Evolutionary conservation across 1,284 basidiomycete genomes (phyloP).

Genomic region (Volvariella volvacea): DNA sequence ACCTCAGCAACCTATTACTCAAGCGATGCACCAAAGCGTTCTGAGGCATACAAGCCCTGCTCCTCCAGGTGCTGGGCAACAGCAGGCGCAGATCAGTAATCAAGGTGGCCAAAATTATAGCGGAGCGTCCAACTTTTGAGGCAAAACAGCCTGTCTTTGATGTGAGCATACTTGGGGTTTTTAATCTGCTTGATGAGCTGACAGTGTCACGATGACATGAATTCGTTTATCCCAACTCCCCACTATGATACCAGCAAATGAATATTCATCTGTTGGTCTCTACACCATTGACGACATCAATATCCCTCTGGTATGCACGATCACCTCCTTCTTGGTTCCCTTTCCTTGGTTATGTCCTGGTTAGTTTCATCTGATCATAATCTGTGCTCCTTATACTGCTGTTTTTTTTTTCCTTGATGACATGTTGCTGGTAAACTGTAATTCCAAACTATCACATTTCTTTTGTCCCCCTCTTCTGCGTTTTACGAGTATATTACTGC

Average conservation of each 20-base stretch:
- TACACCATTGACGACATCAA: constrained; percentile 8
- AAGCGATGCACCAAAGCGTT: constrained; percentile 74
- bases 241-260: no score
- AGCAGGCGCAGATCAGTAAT: not conserved
- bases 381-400: constrained; percentile 7
- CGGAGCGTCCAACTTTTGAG: not conserved
- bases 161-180: no score
- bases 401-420: constrained; percentile 11
- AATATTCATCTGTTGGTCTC: not conserved
- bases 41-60: constrained; percentile 73
- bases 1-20: constrained; percentile 29
- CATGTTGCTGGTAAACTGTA: no score
- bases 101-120: not conserved
- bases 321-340: constrained; percentile 9
- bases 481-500: no score
- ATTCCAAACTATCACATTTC: no score
- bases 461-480: no score
- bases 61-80: constrained; percentile 38
- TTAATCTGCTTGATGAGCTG: no score
- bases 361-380: constrained; percentile 15
- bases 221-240: no score
- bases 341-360: constrained; percentile 7
- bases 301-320: constrained; percentile 5
- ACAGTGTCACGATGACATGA: no score
- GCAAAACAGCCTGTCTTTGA: no score